Percentiles rank a stretch among this genome's conserved stretches.
Conservation (phyloP, 805 yeast species). For the Schwanniomyces vanrijiae region DNA sequence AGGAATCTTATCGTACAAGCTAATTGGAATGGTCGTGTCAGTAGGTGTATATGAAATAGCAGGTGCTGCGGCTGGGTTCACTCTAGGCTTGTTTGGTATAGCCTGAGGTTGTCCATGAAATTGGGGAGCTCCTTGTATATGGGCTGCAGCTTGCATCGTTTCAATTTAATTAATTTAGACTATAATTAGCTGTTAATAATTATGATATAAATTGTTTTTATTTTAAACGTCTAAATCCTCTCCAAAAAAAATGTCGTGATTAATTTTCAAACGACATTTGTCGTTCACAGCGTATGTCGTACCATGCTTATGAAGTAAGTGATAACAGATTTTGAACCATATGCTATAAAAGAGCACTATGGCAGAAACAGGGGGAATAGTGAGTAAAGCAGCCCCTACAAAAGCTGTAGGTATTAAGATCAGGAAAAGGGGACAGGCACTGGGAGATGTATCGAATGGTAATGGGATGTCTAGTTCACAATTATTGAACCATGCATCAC, state of each 20-base stretch:
- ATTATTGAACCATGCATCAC: conserved; percentile 22
- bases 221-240: background rate
- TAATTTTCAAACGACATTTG: background rate
- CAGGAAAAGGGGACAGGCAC: conserved; percentile 19
- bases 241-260: background rate
- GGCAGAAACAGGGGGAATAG: background rate
- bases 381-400: background rate
- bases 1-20: conserved; percentile 49
- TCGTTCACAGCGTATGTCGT: background rate
- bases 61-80: conserved; percentile 35
- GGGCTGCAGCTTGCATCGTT: conserved; percentile 16
- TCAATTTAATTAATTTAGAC: background rate
- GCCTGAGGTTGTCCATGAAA: conserved; percentile 4
- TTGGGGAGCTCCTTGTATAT: conserved; percentile 12
- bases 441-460: conserved; percentile 2
- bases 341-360: conserved; percentile 8
- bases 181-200: background rate
- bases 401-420: conserved; percentile 9
- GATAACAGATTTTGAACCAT: background rate
- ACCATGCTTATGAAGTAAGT: background rate
- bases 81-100: conserved; percentile 22
- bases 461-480: conserved; percentile 10
- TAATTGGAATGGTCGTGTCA: conserved; percentile 38
- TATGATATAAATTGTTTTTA: background rate
- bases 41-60: conserved; percentile 43